A percentile compares a stretch with the other conserved stretches of the same genome.
phyloP scores from a whole-genome alignment of 73 alveolate species.

The Tetrahymena borealis region DNA sequence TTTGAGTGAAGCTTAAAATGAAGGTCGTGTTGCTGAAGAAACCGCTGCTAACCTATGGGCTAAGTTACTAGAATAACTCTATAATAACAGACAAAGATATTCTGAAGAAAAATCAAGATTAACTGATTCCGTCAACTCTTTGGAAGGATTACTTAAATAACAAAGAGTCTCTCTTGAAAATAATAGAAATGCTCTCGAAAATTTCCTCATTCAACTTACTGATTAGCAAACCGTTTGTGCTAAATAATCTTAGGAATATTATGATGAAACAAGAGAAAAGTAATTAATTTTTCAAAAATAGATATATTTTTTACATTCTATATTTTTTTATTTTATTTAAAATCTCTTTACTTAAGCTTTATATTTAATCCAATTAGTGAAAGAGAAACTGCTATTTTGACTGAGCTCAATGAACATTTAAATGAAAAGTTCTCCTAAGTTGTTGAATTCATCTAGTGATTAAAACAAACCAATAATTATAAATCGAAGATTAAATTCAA shows the following conservation, averaged over 20 bases:
- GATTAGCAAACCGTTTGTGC: background rate
- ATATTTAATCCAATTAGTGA: background rate
- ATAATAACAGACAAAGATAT: background rate
- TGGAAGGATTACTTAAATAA: background rate
- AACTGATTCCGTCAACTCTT: background rate
- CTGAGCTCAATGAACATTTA: background rate
- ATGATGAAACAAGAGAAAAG: background rate
- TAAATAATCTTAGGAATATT: background rate
- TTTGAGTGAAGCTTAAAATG: background rate
- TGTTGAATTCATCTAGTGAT: background rate
- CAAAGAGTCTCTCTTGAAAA: background rate
- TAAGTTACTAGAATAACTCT: background rate
- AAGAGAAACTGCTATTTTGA: background rate
- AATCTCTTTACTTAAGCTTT: too few species aligned
- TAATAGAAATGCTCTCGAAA: background rate
- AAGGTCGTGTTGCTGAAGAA: background rate
- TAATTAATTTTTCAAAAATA: background rate
- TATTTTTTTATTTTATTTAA: background rate
- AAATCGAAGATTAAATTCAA: too few species aligned
- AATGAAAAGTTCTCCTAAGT: background rate
- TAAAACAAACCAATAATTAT: background rate
- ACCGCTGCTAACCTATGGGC: background rate
- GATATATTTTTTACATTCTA: background rate
- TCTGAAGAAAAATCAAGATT: background rate
- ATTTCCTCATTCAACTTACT: background rate